phyloP scores from a whole-genome alignment of 1,284 basidiomycete genomes.

The Porogramme epimiltina region DNA sequence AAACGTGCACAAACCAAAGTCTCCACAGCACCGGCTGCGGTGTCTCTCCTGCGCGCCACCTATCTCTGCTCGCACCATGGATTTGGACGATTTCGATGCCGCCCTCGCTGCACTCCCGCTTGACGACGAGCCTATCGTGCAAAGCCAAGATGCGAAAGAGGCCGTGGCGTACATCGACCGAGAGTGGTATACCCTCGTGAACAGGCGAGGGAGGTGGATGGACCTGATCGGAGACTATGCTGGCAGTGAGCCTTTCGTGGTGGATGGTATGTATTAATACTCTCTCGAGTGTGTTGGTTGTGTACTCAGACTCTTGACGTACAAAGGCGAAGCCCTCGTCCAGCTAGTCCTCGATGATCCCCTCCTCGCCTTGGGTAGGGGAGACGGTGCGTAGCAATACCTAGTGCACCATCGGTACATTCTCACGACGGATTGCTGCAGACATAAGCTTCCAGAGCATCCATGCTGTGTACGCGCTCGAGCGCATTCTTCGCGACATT shows the following conservation, averaged over 20 bases:
- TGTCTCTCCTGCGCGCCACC: too few relatives aligned
- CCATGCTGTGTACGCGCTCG: slow-evolving; percentile 59
- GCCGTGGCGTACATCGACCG: slow-evolving; percentile 30
- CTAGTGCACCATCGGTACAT: too few relatives aligned
- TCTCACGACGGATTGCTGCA: slow-evolving; percentile 21
- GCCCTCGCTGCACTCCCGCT: slow-evolving; percentile 11
- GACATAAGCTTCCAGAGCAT: slow-evolving; percentile 62
- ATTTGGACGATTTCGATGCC: slow-evolving; percentile 35
- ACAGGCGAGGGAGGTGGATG: slow-evolving; percentile 55
- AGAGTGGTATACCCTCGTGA: slow-evolving; percentile 29
- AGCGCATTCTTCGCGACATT: slow-evolving; percentile 51
- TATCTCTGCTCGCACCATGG: slow-evolving; percentile 25
- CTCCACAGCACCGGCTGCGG: too few relatives aligned
- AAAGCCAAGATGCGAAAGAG: slow-evolving; percentile 7
- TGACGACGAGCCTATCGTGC: slow-evolving; percentile 5
- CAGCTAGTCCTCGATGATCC: slow-evolving; percentile 59
- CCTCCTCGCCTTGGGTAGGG: slow-evolving; percentile 52
- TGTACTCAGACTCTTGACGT: background rate
- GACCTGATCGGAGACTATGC: slow-evolving; percentile 72
- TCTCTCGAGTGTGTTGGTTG: background rate
- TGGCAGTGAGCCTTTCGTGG: slow-evolving; percentile 64
- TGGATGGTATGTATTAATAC: slow-evolving; percentile 51
- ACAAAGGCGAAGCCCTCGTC: slow-evolving; percentile 62
- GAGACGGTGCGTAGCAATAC: slow-evolving; percentile 36
- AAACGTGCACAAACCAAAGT: too few relatives aligned